phyloP scores from a whole-genome alignment of 148 eudicot species.

The Vaccinium macrocarpon region DNA sequence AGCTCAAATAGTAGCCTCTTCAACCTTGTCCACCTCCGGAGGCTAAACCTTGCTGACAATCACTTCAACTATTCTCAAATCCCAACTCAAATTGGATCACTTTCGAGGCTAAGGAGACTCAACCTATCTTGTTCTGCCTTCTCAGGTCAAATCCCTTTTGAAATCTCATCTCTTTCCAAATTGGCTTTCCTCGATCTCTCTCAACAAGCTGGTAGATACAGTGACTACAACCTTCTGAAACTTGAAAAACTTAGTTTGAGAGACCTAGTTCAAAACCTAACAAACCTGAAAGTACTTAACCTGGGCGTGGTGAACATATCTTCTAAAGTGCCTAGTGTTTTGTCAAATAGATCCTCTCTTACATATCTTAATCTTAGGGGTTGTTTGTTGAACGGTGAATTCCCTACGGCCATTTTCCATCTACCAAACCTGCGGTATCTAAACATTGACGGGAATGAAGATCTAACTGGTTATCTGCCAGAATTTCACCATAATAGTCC shows the following conservation, averaged over 20 bases:
- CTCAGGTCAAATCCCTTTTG: neutral
- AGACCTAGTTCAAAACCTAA: conserved; percentile 22
- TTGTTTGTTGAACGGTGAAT: conserved; percentile 23
- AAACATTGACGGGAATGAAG: conserved; percentile 4
- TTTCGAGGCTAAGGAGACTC: neutral
- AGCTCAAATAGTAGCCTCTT: conserved; percentile 1
- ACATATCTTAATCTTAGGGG: neutral
- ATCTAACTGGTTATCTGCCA: conserved; percentile 26
- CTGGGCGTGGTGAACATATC: conserved; percentile 21
- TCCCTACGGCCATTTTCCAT: conserved; percentile 27
- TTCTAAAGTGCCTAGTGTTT: conserved; percentile 23
- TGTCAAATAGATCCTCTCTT: conserved; percentile 23
- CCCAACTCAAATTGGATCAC: neutral
- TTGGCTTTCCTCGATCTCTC: neutral
- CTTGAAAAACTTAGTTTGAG: conserved; percentile 22
- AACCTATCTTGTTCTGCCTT: neutral
- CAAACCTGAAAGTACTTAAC: conserved; percentile 15
- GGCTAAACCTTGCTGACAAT: conserved; percentile 30
- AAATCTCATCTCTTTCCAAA: neutral
- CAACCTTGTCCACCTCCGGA: conserved; percentile 23
- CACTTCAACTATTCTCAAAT: conserved; percentile 32
- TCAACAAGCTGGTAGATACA: neutral
- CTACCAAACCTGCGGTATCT: conserved; percentile 29
- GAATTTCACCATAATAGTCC: conserved; percentile 23
- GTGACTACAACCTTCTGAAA: neutral